phyloP scores from a whole-genome alignment of 768 basidiomycete species.

The Russula vinacea region DNA sequence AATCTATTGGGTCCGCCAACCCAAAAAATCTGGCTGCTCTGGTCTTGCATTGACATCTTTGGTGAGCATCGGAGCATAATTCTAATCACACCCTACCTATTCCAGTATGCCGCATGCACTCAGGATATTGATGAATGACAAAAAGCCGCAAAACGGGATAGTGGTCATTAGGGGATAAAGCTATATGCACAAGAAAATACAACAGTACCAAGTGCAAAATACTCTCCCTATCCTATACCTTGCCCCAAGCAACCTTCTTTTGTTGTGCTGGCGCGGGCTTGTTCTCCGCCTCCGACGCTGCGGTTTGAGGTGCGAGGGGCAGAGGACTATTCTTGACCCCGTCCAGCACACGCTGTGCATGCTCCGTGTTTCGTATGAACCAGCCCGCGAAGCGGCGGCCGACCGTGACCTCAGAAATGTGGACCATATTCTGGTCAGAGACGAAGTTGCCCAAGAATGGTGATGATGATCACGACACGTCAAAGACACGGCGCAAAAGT shows the following conservation, averaged over 20 bases:
- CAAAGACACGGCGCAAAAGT: neutral
- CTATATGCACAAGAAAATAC: neutral
- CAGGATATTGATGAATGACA: too few species aligned
- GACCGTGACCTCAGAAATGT: conserved; percentile 92
- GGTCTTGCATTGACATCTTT: too few species aligned
- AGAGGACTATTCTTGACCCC: conserved; percentile 61
- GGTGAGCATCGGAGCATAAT: too few species aligned
- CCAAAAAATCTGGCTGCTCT: too few species aligned
- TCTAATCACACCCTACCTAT: too few species aligned
- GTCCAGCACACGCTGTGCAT: conserved; percentile 83
- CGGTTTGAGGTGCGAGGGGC: conserved; percentile 35
- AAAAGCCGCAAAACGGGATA: too few species aligned
- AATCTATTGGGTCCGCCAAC: too few species aligned
- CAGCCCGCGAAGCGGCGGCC: conserved; percentile 92
- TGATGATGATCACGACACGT: neutral
- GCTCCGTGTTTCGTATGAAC: conserved; percentile 96
- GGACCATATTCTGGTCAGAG: conserved; percentile 79
- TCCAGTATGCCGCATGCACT: too few species aligned
- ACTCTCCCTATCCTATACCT: neutral
- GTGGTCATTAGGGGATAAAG: neutral
- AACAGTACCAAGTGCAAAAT: neutral
- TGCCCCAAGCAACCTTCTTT: conserved; percentile 30
- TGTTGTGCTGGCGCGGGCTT: conserved; percentile 17
- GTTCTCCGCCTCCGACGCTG: conserved; percentile 14
- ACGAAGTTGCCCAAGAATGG: too few species aligned